Percentiles rank a stretch among this genome's conserved stretches.
Conservation (phyloP, 2,329 filamentous ascomycete species). For the Phialophora verrucosa region DNA sequence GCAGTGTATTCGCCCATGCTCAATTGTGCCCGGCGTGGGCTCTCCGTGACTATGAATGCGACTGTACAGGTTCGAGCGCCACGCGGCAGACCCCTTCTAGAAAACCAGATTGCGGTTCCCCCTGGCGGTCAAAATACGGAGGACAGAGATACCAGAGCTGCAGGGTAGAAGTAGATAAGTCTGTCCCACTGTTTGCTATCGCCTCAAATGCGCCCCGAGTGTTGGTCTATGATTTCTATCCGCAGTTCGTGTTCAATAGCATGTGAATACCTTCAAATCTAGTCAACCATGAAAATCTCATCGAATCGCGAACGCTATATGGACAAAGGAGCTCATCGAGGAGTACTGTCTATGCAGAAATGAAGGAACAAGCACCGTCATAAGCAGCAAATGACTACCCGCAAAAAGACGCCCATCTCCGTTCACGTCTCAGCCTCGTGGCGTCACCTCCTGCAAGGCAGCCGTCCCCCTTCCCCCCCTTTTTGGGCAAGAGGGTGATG, state of each 20-base stretch:
- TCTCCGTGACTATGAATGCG: not conserved
- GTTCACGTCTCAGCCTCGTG: too few relatives aligned
- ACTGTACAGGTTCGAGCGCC: not conserved
- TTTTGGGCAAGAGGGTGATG: too few relatives aligned
- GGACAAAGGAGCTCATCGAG: not conserved
- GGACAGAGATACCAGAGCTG: not conserved
- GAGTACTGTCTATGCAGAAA: not conserved
- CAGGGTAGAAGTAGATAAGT: not conserved
- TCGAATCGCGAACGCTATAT: not conserved
- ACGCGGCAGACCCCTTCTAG: not conserved
- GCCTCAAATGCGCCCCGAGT: not conserved
- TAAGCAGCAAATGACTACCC: too few relatives aligned
- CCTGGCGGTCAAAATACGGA: not conserved
- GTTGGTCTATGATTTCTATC: not conserved
- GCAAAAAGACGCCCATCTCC: too few relatives aligned
- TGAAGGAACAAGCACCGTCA: too few relatives aligned
- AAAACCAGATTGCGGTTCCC: not conserved
- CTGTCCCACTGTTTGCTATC: not conserved
- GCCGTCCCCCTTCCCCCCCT: too few relatives aligned
- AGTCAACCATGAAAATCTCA: not conserved
- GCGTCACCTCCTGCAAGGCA: too few relatives aligned
- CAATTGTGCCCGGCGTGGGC: not conserved
- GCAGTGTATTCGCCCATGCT: slow-evolving; percentile 58
- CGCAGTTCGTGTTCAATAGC: not conserved
- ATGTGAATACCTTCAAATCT: not conserved